These are phyloP conservation scores for Pythium rhizo-oryzae DNA, from an alignment of 352 stramenopile species.

Conservation along the genomic window DNA sequence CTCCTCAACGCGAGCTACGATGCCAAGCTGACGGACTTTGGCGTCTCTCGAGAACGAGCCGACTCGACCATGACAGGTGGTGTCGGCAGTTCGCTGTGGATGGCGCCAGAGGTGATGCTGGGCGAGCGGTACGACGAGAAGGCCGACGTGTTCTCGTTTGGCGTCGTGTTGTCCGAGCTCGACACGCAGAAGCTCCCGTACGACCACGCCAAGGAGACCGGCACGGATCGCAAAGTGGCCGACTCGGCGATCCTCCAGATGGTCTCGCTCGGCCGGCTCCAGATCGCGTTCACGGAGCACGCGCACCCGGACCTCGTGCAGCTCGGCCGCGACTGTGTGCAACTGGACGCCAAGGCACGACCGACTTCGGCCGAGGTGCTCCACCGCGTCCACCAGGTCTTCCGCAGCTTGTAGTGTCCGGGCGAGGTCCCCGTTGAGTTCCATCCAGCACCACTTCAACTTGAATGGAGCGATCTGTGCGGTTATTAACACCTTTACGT, in stretches of 20 bases:
- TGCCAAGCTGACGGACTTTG: conserved; percentile 13
- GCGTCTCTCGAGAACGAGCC: conserved; percentile 8
- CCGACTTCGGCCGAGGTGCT: conserved; percentile 35
- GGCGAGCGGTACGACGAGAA: conserved; percentile 16
- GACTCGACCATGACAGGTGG: conserved; percentile 11
- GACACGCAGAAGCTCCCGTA: conserved; percentile 40
- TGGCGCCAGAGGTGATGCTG: conserved; percentile 11
- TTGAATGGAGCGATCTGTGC: too few species aligned
- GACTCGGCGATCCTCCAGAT: conserved; percentile 9
- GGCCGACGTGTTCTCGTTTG: conserved; percentile 14
- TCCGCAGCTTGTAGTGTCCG: conserved; percentile 1
- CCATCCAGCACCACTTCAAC: too few species aligned
- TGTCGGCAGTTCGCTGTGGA: conserved; percentile 5
- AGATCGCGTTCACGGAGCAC: conserved; percentile 39
- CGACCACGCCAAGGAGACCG: conserved; percentile 13
- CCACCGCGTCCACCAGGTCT: conserved; percentile 3
- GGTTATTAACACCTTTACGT: too few species aligned
- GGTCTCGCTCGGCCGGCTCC: conserved; percentile 22
- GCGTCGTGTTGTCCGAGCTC: conserved; percentile 5
- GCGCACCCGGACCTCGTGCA: conserved; percentile 32
- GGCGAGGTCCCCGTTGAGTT: too few species aligned
- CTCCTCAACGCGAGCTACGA: conserved; percentile 13
- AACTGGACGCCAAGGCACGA: conserved; percentile 35
- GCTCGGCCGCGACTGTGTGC: conserved; percentile 39
- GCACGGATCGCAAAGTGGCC: not conserved